Conservation (phyloP, 2,329 filamentous ascomycete genomes). For the Sclerotinia nivalis region DNA sequence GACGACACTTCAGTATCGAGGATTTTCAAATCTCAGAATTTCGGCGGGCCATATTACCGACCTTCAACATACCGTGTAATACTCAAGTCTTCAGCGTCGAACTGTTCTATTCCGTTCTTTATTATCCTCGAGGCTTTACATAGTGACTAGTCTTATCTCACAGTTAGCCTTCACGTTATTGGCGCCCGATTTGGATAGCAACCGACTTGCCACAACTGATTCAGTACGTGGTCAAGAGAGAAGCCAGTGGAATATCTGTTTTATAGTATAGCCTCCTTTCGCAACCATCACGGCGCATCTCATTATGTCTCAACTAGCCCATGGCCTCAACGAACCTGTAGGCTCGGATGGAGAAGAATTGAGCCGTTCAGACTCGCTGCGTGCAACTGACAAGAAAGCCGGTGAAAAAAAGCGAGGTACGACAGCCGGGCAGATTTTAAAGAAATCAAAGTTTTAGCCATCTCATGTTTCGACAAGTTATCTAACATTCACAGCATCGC, state of each 20-base stretch:
- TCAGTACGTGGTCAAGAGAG: neutral
- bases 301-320: conserved; percentile 11
- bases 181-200: neutral
- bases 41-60: neutral
- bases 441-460: neutral
- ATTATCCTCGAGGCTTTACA: neutral
- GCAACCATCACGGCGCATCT: neutral
- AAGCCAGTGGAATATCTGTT: neutral
- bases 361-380: neutral
- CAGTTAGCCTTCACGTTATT: neutral
- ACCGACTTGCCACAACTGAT: neutral
- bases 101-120: neutral
- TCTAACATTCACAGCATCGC: conserved; percentile 36
- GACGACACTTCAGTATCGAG: neutral
- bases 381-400: conserved; percentile 8
- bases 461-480: neutral
- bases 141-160: neutral
- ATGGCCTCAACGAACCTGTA: neutral
- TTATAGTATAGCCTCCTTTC: neutral
- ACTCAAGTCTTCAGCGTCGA: neutral
- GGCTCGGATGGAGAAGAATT: neutral
- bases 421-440: neutral
- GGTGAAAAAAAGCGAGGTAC: conserved; percentile 35
- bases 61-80: neutral
- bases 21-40: neutral